phyloP scores from a whole-genome alignment of 2,329 filamentous ascomycete genomes.

The Microsporum canis region DNA sequence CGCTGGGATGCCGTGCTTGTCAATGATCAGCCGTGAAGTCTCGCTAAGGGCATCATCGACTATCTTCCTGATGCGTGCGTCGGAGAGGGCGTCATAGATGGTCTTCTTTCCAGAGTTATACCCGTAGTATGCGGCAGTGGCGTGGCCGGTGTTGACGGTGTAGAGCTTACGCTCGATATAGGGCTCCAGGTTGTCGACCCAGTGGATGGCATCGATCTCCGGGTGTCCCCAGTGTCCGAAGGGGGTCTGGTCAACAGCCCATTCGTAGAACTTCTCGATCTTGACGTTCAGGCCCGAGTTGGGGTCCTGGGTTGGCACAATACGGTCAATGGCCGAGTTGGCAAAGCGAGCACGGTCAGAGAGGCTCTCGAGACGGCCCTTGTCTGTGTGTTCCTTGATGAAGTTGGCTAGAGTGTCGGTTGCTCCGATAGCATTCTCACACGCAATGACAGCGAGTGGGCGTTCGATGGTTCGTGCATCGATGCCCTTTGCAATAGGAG shows the following conservation, averaged over 20 bases:
- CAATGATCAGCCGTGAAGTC: conserved; percentile 73
- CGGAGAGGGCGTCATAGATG: conserved; percentile 77
- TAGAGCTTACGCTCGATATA: conserved; percentile 99
- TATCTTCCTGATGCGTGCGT: conserved; percentile 65
- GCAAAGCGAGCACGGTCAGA: conserved; percentile 72
- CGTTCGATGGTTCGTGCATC: conserved; percentile 53
- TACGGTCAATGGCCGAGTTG: conserved; percentile 97
- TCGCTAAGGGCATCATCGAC: conserved; percentile 72
- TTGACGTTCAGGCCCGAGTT: conserved; percentile 77
- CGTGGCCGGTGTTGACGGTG: conserved; percentile 97
- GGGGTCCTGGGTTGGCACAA: conserved; percentile 80
- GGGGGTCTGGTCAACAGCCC: conserved; percentile 83
- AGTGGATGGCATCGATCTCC: conserved; percentile 77
- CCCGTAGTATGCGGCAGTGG: conserved; percentile 90
- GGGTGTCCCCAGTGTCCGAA: conserved; percentile 63
- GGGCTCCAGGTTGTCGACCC: conserved; percentile 79
- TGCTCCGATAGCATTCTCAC: conserved; percentile 93
- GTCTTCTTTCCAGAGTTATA: conserved; percentile 76
- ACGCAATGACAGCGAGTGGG: conserved; percentile 86
- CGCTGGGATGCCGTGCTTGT: conserved; percentile 68
- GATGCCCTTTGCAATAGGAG: conserved; percentile 89
- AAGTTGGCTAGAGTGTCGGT: conserved; percentile 75
- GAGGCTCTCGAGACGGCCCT: conserved; percentile 56
- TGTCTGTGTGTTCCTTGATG: conserved; percentile 67
- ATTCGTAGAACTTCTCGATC: conserved; percentile 98